Evolutionary conservation across 495 filamentous ascomycete species (phyloP).

Genomic region (Neurospora hispaniola): DNA sequence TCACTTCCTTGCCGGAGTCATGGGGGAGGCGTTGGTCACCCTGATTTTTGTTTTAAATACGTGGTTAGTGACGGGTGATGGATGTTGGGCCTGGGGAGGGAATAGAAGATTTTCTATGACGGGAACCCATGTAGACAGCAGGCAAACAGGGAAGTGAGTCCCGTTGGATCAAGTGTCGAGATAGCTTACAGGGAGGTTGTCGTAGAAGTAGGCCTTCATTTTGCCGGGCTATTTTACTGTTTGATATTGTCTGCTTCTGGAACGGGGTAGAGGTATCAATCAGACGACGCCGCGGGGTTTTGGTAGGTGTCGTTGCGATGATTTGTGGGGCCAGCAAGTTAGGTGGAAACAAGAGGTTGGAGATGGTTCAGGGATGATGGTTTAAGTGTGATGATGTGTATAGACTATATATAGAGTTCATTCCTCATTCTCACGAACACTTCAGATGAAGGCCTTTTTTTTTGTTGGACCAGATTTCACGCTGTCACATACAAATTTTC

Average conservation of each 20-base stretch:
- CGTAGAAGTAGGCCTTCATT: slow-evolving; percentile 81
- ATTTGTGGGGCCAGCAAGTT: background rate
- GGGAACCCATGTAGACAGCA: slow-evolving; percentile 7
- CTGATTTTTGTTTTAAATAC: slow-evolving; percentile 37
- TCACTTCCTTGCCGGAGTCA: slow-evolving; percentile 62
- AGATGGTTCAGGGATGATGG: background rate
- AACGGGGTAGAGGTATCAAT: background rate
- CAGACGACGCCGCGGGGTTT: background rate
- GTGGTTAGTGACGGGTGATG: background rate
- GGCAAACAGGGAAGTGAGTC: background rate
- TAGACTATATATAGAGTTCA: background rate
- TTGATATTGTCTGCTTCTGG: background rate
- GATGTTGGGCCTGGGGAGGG: background rate
- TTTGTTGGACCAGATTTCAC: background rate
- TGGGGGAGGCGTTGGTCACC: slow-evolving; percentile 89
- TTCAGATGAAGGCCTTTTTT: background rate
- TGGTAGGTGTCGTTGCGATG: too few relatives aligned
- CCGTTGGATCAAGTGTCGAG: background rate
- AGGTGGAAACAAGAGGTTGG: background rate
- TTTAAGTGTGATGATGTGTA: background rate
- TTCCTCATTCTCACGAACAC: background rate
- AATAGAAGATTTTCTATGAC: background rate
- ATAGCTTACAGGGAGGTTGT: slow-evolving; percentile 59
- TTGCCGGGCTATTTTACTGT: slow-evolving; percentile 10
- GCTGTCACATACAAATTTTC: background rate